Base-by-base conservation (phyloP, 441 rosid genomes). In the Dalechampia spathulata region DNA sequence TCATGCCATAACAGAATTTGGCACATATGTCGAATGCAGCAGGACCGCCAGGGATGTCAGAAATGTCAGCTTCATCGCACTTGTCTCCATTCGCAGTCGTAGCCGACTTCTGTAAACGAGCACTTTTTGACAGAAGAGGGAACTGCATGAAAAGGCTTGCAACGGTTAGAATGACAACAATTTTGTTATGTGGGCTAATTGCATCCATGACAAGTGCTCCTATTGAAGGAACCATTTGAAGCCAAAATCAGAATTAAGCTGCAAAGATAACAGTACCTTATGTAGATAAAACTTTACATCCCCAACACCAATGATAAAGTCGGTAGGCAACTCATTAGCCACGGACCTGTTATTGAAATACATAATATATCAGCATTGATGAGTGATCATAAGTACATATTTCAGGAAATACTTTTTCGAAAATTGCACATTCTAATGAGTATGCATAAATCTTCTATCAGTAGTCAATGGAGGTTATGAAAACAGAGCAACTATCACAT, bases 1-100 rank as follows among this genome's bases (percentile, higher is more conserved):
- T 70, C 87, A 88, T 83, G 40, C 93, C 88, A 36, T 87, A 87
- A 62, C 93, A 85, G 60, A 85, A 87, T 60, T 85, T 87, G 30
- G 89, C 87, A 58, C 96, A 88, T 46, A 79, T 74, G 72, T 88
- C 96, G 36, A 85, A 85, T 13, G 94, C 87, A 49, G 78, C 72
- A 47, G 81, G 72, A 0, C 96, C 94, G 0, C 91, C 91, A 0
- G 96, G 94, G 69, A 85, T 80, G 61, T 76, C 78, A 3, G 85
- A 80, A 62, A 85, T 56, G 74, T 78, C 77, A 50, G 82, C 69
- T 57, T 78, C 91, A 44, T 80, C 62, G 27, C 57, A 37, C 4
- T 67, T 78, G 53, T 79, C 81, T 32, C 71, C 85, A 52, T 67
- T 65, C 22, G 70, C 25, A 51, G 62, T 62, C 44, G 79, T 72